A percentile compares a stretch with the other conserved stretches of the same genome.
Evolutionary conservation across 129 eudicot species (phyloP).

Genomic region (Helianthus tuberosus): DNA sequence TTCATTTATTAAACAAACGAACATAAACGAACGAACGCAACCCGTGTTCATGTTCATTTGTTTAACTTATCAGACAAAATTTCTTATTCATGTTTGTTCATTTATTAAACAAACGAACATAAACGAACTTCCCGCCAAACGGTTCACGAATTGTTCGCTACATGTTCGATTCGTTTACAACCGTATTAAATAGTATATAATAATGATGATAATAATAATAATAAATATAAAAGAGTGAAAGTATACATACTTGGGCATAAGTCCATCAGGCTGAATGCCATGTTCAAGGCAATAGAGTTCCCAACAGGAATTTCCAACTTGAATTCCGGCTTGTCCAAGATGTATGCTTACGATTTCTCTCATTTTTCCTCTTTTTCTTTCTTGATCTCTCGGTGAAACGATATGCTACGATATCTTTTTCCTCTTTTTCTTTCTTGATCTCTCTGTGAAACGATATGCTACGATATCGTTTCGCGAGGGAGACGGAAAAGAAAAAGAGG

Average conservation of each 20-base stretch:
- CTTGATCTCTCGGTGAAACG: constrained; percentile 38
- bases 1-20: too few relatives aligned
- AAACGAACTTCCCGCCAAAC: too few relatives aligned
- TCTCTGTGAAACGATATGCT: constrained; percentile 35
- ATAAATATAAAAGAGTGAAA: not conserved
- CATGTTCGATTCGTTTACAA: too few relatives aligned
- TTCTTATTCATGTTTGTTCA: too few relatives aligned
- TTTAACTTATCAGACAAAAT: too few relatives aligned
- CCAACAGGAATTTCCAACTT: constrained; percentile 73
- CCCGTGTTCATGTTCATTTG: too few relatives aligned
- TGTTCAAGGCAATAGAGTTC: constrained; percentile 79
- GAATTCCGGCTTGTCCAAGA: constrained; percentile 70
- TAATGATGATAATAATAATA: too few relatives aligned
- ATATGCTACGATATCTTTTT: constrained; percentile 23
- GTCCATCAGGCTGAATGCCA: constrained; percentile 67
- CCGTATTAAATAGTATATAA: too few relatives aligned
- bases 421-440: constrained; percentile 48
- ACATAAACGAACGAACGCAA: too few relatives aligned
- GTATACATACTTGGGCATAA: constrained; percentile 44
- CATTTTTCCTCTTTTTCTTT: constrained; percentile 48
- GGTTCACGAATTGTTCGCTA: too few relatives aligned
- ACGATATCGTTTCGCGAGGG: constrained; percentile 33
- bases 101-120: too few relatives aligned
- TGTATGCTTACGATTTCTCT: constrained; percentile 58
- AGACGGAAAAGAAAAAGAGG: constrained; percentile 48